phyloP scores from a whole-genome alignment of 108 stramenopile genomes.

The Cylindrotheca closterium region DNA sequence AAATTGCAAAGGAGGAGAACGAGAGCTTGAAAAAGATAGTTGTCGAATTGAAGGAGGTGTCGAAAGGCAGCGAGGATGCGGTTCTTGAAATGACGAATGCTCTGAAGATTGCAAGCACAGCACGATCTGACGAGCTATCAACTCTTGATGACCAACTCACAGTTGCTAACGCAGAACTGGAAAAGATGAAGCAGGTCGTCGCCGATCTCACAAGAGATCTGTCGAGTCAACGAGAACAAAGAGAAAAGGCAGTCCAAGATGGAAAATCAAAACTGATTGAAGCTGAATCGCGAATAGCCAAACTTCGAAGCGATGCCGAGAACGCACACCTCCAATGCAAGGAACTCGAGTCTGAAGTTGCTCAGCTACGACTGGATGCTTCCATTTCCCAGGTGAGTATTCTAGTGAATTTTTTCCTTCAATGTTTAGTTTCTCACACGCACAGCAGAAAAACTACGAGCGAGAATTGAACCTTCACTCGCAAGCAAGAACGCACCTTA shows the following conservation, averaged over 20 bases:
- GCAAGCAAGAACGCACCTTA: slow-evolving; percentile 63
- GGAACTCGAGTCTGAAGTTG: slow-evolving; percentile 54
- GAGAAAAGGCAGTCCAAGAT: slow-evolving; percentile 57
- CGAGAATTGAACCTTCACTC: slow-evolving; percentile 83
- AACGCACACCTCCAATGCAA: slow-evolving; percentile 38
- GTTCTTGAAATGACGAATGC: slow-evolving; percentile 61
- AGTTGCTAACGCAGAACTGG: slow-evolving; percentile 36
- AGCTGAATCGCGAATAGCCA: slow-evolving; percentile 41
- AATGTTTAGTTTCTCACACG: slow-evolving; percentile 1
- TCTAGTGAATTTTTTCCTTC: neutral
- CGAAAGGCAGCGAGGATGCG: slow-evolving; percentile 70
- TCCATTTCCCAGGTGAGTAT: slow-evolving; percentile 7
- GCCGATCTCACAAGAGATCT: slow-evolving; percentile 80
- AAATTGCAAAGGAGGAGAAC: slow-evolving; percentile 55
- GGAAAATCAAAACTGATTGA: slow-evolving; percentile 53
- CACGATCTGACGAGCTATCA: slow-evolving; percentile 39
- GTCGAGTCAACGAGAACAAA: slow-evolving; percentile 58
- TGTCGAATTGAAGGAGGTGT: slow-evolving; percentile 56
- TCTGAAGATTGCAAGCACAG: slow-evolving; percentile 58
- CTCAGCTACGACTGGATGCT: slow-evolving; percentile 47
- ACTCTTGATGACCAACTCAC: slow-evolving; percentile 42
- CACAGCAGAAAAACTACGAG: slow-evolving; percentile 71
- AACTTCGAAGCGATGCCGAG: slow-evolving; percentile 53
- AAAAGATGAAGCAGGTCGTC: slow-evolving; percentile 59
- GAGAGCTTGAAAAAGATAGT: slow-evolving; percentile 47